Base-by-base conservation (phyloP, 2,329 filamentous ascomycete genomes). In the Cadophora luteo-olivacea region DNA sequence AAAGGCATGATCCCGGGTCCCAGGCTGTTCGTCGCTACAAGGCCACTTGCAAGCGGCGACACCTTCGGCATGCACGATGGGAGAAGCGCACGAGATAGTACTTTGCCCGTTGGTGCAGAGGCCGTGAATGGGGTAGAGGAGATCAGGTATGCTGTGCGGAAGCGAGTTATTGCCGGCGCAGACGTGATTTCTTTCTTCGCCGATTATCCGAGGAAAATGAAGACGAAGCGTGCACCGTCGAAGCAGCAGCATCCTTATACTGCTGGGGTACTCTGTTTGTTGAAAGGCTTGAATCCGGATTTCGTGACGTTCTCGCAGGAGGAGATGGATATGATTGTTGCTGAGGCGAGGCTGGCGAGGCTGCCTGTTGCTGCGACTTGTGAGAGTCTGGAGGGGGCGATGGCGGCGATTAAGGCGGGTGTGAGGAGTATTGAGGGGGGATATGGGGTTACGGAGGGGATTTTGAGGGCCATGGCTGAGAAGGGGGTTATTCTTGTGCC, bases 11-110 rank as follows among this genome's bases (percentile, higher is more conserved):
- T 81, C 1, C 84, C 85, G 0, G 86, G 86, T 0, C 86, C 86
- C 0, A 82, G 86, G 2, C 79, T 88, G 49, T 86, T 87, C 74
- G 85, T 87, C 33, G 83, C 84, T 3, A 87, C 85, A 0, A 81
- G 84, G 65, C 81, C 81, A 24, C 77, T 88, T 14, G 84, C 85
- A 5, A 83, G 80, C 49, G 83, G 80, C 11, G 82, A 84, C 9
- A 82, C 83, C 0, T 87, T 85, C 71, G 84, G 84, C 72, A 85
- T 87, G 76, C 86, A 85, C 71, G 69, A 71, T 14, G 36, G 54
- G 19, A 72, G 72, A 9, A 77, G 78, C 25, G 45, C n/a, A 7
- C 19, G 45, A 19, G 45, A 49, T 49, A 75, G 79, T 36, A 71
- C 72, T 16, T 69, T 80, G 0, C 81, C 82, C 0, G 66, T 77